Conservation (phyloP, 257 asterid species). For the Salvia miltiorrhiza region DNA sequence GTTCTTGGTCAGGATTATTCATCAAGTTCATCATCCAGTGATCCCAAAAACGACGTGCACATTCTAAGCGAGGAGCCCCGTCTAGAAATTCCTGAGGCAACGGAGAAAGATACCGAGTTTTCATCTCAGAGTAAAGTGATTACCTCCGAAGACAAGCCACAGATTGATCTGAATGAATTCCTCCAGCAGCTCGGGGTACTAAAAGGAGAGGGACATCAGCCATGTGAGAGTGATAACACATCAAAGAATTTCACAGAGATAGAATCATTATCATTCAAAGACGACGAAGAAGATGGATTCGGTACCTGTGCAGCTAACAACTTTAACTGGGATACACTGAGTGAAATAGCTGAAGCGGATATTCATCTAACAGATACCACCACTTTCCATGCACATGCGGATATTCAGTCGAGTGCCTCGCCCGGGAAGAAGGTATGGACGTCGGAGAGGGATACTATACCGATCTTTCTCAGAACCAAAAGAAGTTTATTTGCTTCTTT, state of each 20-base stretch:
- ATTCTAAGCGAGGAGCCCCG: constrained; percentile 27
- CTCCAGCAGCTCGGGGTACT: constrained; percentile 86
- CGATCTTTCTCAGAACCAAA: too few relatives aligned
- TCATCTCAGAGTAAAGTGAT: constrained; percentile 25
- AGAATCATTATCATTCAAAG: constrained; percentile 38
- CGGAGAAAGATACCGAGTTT: constrained; percentile 37
- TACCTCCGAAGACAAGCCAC: constrained; percentile 63
- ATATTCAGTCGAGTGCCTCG: too few relatives aligned
- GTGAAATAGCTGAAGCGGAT: constrained; percentile 59
- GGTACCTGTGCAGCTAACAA: constrained; percentile 38
- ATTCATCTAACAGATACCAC: constrained; percentile 37
- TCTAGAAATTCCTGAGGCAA: constrained; percentile 12
- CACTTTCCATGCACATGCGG: constrained; percentile 38
- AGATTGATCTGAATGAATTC: constrained; percentile 86
- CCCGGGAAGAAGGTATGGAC: too few relatives aligned
- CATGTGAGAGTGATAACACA: constrained; percentile 23
- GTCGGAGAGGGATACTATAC: too few relatives aligned
- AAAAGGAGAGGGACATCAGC: constrained; percentile 44
- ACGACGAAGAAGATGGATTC: constrained; percentile 29
- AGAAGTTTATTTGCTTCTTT: too few relatives aligned
- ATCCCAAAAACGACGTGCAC: constrained; percentile 33
- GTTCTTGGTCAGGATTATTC: constrained; percentile 42
- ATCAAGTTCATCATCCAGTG: constrained; percentile 45
- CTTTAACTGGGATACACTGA: constrained; percentile 72
- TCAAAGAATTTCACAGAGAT: constrained; percentile 32